Percentiles rank a stretch among this genome's conserved stretches.
Evolutionary conservation across 352 stramenopile genomes (phyloP).

Genomic region (Phytopythium sindhum): DNA sequence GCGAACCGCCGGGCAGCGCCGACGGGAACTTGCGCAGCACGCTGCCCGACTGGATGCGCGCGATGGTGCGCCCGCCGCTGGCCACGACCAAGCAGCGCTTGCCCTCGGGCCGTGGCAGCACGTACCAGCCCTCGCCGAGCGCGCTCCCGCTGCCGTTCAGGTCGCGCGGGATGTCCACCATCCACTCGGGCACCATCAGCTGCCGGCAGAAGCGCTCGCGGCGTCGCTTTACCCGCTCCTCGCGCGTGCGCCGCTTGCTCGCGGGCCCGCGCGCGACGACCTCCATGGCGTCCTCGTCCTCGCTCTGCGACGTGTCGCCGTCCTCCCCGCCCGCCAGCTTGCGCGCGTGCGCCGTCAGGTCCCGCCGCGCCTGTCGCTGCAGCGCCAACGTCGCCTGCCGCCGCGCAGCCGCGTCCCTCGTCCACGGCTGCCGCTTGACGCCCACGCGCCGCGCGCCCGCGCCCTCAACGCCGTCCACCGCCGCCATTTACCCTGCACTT

Average conservation of each 20-base stretch:
- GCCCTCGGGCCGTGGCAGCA: constrained; percentile 88
- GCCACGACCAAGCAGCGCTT: constrained; percentile 89
- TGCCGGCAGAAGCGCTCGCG: constrained; percentile 78
- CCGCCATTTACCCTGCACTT: not conserved
- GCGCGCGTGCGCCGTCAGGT: constrained; percentile 78
- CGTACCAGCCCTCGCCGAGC: constrained; percentile 84
- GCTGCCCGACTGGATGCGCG: constrained; percentile 70
- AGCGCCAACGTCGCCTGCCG: constrained; percentile 54
- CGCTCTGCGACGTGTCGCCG: constrained; percentile 20
- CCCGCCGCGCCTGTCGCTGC: constrained; percentile 71
- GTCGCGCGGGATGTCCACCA: constrained; percentile 80
- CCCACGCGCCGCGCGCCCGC: constrained; percentile 32
- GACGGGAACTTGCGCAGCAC: constrained; percentile 88
- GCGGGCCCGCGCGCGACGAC: constrained; percentile 2
- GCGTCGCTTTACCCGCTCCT: constrained; percentile 73
- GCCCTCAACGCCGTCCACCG: not conserved
- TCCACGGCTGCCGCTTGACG: constrained; percentile 70
- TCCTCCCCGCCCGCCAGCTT: constrained; percentile 42
- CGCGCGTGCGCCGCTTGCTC: constrained; percentile 59
- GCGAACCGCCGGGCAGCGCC: constrained; percentile 73
- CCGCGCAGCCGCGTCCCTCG: constrained; percentile 48
- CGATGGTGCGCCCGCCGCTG: constrained; percentile 71
- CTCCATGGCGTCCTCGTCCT: constrained; percentile 29
- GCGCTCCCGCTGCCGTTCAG: constrained; percentile 76
- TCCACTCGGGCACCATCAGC: constrained; percentile 88